Evolutionary conservation across 768 basidiomycete species (phyloP), one percentile per base, ranked within the genome.

Genomic region (Suillus variegatus): DNA sequence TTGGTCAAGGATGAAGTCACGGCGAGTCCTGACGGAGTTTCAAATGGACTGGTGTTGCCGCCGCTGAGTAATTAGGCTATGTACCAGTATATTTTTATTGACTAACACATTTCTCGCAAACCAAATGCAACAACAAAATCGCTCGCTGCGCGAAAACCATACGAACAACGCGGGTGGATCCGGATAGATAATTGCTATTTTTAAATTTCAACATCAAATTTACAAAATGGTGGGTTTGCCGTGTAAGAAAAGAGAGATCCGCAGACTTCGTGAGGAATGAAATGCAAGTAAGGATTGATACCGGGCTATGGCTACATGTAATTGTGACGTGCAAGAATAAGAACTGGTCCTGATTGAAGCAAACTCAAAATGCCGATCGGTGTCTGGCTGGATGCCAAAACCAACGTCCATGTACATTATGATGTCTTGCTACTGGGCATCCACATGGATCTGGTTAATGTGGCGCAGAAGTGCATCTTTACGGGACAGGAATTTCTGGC

Each of bases 381-480:
- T 32, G 32, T 55, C 32, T 20, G 20, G 20, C 35, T 35, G 20
- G 12, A 55, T 35, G 16, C 16, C 12, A 38, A 20, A 55, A 35
- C 54, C 35, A 55, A 36, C 20, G 25, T 58, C 16, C 20, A 58
- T 35, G 54, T 55, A 36, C 35, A 25, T 46, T 6, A 16, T 25
- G 25, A 51, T 32, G 13, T 41, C 4, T 61, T 35, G 32, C 18
- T 43, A 61, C 38, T 61, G 32, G 28, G n/a, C 32, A 40, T 64
- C 52, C 1, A 41, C 47, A n/a, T 74, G 74, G 5, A 67, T 38
- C 2, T 71, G 68, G 16, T 61, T 70, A 16, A 75, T 65, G 41
- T 75, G 74, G 1, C 74, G 66, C 35, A 22, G 36, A 0, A 77
- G 72, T 4, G 74, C 75, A 40, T 75, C 74, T 41, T 64, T 68